Percentiles rank a stretch among this genome's conserved stretches.
Conservation (phyloP, 1,284 basidiomycete genomes). For the Ceratobasidium theobromae region DNA sequence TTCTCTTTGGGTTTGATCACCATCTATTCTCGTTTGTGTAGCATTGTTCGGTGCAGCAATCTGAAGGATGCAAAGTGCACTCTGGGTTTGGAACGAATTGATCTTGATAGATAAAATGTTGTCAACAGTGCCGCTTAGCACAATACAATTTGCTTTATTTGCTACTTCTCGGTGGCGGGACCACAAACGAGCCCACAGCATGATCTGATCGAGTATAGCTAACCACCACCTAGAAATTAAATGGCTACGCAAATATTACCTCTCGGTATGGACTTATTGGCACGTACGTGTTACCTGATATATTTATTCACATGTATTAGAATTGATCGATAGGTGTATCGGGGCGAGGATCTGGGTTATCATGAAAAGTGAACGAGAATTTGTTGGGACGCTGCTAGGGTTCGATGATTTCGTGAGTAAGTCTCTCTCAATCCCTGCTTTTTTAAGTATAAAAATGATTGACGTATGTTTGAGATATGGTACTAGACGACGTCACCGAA, state of each 20-base stretch:
- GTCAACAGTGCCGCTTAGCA: not conserved
- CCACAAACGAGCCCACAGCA: not conserved
- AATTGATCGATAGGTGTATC: conserved; percentile 93
- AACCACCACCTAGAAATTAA: conserved; percentile 29
- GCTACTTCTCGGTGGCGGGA: not conserved
- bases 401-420: conserved; percentile 99
- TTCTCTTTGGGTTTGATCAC: not conserved
- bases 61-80: conserved; percentile 30
- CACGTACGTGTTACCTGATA: conserved; percentile 37
- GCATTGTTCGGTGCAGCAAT: conserved; percentile 25
- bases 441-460: not conserved
- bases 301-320: conserved; percentile 49
- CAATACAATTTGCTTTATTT: conserved; percentile 11
- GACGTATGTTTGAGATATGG: conserved; percentile 74
- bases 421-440: conserved; percentile 48
- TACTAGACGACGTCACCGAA: conserved; percentile 95
- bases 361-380: conserved; percentile 95
- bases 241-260: conserved; percentile 72
- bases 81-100: conserved; percentile 7
- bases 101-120: conserved; percentile 12
- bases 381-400: conserved; percentile 92
- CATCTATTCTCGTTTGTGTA: conserved; percentile 6
- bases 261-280: conserved; percentile 40
- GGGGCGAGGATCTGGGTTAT: conserved; percentile 94
- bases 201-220: not conserved